These are phyloP conservation scores for Adansonia grandidieri DNA, from an alignment of 441 rosid species.

Conservation along the genomic window DNA sequence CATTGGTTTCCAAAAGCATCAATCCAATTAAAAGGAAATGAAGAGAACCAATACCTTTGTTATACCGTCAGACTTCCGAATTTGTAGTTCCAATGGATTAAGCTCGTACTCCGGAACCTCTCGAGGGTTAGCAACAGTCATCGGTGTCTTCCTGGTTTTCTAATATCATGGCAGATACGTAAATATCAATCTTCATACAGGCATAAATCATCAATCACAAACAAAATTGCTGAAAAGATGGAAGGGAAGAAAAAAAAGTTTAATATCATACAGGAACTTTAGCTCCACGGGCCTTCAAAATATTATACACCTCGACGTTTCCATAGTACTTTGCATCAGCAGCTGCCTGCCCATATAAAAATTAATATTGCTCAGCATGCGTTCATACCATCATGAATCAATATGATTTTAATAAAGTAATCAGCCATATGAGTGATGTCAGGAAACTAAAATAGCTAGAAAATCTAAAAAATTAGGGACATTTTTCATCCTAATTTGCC, in stretches of 20 bases:
- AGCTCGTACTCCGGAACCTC: constrained; percentile 97
- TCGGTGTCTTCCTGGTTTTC: constrained; percentile 89
- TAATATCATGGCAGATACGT: constrained; percentile 36
- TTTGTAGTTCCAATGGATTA: constrained; percentile 87
- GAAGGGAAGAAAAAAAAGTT: neutral
- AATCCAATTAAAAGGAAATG: constrained; percentile 24
- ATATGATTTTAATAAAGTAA: neutral
- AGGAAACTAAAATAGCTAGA: no score
- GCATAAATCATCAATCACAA: constrained; percentile 17
- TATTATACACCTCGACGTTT: constrained; percentile 68
- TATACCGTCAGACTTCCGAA: constrained; percentile 85
- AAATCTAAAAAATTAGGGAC: no score
- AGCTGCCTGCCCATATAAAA: constrained; percentile 67
- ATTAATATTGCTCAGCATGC: neutral
- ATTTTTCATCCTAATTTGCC: neutral
- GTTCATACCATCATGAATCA: neutral
- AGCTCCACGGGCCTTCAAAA: constrained; percentile 91
- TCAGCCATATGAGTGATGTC: neutral
- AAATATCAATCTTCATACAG: constrained; percentile 10
- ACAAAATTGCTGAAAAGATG: neutral
- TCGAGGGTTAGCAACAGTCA: constrained; percentile 83
- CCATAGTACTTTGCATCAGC: constrained; percentile 97
- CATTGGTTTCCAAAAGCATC: constrained; percentile 7
- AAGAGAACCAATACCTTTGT: constrained; percentile 55
- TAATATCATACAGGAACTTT: constrained; percentile 64